A percentile compares a stretch with the other conserved stretches of the same genome.
phyloP scores from a whole-genome alignment of 140 eudicot genomes.

The Ambrosia hybrid region DNA sequence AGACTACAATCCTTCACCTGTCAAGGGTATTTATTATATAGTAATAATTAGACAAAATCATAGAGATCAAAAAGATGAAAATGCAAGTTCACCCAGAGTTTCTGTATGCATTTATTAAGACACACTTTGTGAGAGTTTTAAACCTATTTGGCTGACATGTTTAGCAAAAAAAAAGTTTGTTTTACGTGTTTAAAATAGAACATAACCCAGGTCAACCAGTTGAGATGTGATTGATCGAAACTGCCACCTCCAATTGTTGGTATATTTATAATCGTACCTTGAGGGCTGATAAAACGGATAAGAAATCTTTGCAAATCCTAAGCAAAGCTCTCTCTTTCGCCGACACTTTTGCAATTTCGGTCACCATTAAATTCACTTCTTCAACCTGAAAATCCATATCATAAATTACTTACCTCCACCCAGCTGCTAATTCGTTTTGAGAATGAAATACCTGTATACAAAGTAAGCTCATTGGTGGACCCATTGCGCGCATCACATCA shows the following conservation, averaged over 20 bases:
- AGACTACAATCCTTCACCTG: constrained; percentile 75
- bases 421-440: not conserved
- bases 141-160: not conserved
- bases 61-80: not conserved
- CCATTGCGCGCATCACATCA: constrained; percentile 75
- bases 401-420: constrained; percentile 8
- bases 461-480: constrained; percentile 51
- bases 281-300: constrained; percentile 62
- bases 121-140: too few relatives aligned
- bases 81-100: not conserved
- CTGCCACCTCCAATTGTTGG: not conserved
- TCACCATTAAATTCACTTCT: constrained; percentile 57
- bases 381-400: constrained; percentile 50
- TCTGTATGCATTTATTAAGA: too few relatives aligned
- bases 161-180: not conserved
- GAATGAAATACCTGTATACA: constrained; percentile 49
- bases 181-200: not conserved
- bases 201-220: not conserved
- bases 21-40: not conserved
- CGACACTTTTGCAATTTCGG: constrained; percentile 56
- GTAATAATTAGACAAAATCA: constrained; percentile 8
- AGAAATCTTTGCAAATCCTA: constrained; percentile 58
- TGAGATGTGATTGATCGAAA: not conserved
- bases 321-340: constrained; percentile 61
- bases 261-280: constrained; percentile 43